Base-by-base conservation (phyloP, 148 eudicot species). In the Euryodendron excelsum region DNA sequence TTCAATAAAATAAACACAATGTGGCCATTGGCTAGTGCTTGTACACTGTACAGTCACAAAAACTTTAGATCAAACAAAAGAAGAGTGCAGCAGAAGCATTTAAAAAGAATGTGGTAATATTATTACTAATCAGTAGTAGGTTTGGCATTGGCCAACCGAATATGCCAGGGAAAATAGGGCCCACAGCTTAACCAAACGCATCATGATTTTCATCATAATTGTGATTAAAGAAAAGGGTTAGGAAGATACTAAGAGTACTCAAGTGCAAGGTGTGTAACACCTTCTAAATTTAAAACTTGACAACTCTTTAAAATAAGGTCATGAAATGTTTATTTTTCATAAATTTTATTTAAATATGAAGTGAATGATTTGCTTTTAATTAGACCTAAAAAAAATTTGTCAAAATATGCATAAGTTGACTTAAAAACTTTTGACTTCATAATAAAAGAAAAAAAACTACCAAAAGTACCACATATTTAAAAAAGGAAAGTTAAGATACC, bases 171-270 rank as follows among this genome's bases (percentile, higher is more conserved):
- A n/a, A n/a, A 52, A 12, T 52, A 15, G 68, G 68, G 45, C 14
- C 68, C 68, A 30, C 68, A 7, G 37, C 39, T 9, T 2, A 73
- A 20, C 13, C 63, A 70, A 70, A 70, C 28, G 4, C 33, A 69
- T 45, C 23, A 14, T 17, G 75, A 72, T 52, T 52, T 1, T 5
- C 63, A 53, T 21, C 76, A 73, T 21, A 69, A 41, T 44, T 73
- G 44, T 55, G 58, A 70, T 28, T 47, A 45, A 47, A 73, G 44
- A 73, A 1, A 73, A 53, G 4, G 28, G 17, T 72, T 33, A 72
- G 75, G 52, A n/a, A 53, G 76, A 73, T 55, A 53, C 76, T 47
- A 33, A 73, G 75, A 72, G 44, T 33, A 12, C n/a, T n/a, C n/a
- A n/a, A n/a, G n/a, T n/a, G n/a, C n/a, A n/a, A n/a, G n/a, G n/a